Evolutionary conservation across 2,329 filamentous ascomycete genomes (phyloP).

Genomic region (Penicillium sp.): DNA sequence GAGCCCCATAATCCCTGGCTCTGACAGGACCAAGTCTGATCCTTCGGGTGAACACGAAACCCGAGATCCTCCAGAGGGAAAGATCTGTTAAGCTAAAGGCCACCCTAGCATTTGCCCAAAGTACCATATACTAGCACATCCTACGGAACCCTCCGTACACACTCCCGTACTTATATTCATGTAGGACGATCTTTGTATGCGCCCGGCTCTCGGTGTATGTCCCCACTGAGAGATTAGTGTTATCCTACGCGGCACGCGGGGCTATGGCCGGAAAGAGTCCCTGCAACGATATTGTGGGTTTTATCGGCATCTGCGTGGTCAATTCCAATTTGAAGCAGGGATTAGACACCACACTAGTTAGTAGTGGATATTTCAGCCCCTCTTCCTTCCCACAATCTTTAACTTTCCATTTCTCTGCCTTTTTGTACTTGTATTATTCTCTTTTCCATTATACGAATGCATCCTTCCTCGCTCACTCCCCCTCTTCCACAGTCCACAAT

Average conservation of each 20-base stretch:
- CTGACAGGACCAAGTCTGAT: neutral
- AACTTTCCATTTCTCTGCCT: neutral
- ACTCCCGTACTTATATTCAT: neutral
- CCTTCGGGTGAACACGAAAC: neutral
- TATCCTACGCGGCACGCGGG: neutral
- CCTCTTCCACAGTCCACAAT: conserved; percentile 17
- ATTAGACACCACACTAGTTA: conserved; percentile 17
- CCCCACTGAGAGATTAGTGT: conserved; percentile 1
- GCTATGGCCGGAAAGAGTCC: neutral
- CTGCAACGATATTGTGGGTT: neutral
- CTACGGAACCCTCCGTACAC: neutral
- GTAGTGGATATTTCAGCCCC: conserved; percentile 20
- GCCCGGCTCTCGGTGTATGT: neutral
- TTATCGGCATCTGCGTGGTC: conserved; percentile 3
- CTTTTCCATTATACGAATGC: neutral
- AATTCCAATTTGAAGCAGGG: conserved; percentile 12
- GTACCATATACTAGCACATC: neutral
- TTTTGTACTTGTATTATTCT: neutral
- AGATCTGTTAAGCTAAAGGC: neutral
- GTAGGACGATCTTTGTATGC: neutral
- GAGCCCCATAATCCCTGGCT: neutral
- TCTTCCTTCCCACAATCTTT: conserved; percentile 12
- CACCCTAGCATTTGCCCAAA: neutral
- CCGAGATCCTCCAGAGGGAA: neutral
- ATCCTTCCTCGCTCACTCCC: neutral